Percentiles rank a stretch among this genome's conserved stretches.
Evolutionary conservation across 2,329 filamentous ascomycete genomes (phyloP).

Genomic region (Monilinia fructigena): DNA sequence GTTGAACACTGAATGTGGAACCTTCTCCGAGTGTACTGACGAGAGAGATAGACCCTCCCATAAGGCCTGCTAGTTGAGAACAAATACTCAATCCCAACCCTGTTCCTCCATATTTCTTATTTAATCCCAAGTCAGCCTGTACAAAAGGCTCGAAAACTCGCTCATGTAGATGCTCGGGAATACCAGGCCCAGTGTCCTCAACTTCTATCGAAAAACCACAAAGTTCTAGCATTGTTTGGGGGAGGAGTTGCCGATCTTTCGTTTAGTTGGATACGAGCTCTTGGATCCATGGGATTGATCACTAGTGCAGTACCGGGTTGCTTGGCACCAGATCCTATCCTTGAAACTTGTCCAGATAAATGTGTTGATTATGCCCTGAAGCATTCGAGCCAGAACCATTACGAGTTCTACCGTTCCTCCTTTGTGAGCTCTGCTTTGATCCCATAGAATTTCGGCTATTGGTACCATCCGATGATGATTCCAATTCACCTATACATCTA

Average conservation of each 20-base stretch:
- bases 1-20: constrained; percentile 77
- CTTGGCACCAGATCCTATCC: constrained; percentile 38
- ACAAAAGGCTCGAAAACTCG: constrained; percentile 93
- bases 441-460: constrained; percentile 31
- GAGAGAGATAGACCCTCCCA: constrained; percentile 75
- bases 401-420: constrained; percentile 26
- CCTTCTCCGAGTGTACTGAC: constrained; percentile 71
- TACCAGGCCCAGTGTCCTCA: constrained; percentile 83
- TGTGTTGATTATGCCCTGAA: constrained; percentile 40
- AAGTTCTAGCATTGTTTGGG: constrained; percentile 61
- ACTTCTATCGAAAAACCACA: constrained; percentile 83
- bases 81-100: constrained; percentile 87
- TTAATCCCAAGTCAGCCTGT: constrained; percentile 84
- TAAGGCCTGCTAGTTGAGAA: constrained; percentile 77
- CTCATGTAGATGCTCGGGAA: constrained; percentile 72
- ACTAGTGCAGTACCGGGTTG: constrained; percentile 53
- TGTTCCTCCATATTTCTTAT: constrained; percentile 87
- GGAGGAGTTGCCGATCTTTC: constrained; percentile 61
- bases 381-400: constrained; percentile 42
- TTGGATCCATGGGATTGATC: constrained; percentile 59
- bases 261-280: constrained; percentile 40
- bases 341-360: constrained; percentile 44
- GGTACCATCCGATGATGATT: constrained; percentile 27
- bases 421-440: constrained; percentile 38
- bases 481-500: constrained; percentile 63